Conservation (phyloP, 2,329 filamentous ascomycete genomes). For the Fonsecaea multimorphosa region DNA sequence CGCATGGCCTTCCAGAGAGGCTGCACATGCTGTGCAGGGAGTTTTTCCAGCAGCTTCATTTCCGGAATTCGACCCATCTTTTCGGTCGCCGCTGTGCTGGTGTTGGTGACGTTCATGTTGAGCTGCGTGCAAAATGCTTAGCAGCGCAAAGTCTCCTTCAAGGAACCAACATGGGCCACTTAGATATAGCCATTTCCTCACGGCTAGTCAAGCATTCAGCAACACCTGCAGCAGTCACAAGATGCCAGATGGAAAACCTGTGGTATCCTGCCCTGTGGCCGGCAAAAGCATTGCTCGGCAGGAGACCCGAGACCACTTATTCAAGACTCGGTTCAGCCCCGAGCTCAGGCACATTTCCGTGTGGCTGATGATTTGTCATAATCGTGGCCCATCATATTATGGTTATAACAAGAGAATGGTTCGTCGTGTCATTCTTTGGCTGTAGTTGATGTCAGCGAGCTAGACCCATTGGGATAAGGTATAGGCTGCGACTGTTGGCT, state of each 20-base stretch:
- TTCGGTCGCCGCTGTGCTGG: not conserved
- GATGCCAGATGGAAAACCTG: not conserved
- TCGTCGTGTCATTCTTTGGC: too few species aligned
- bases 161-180: not conserved
- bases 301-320: not conserved
- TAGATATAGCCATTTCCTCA: too few species aligned
- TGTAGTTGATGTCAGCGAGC: too few species aligned
- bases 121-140: not conserved
- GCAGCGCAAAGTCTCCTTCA: not conserved
- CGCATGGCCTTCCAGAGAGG: conserved; percentile 60
- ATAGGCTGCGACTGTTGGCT: too few species aligned
- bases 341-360: not conserved
- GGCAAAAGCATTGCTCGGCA: not conserved
- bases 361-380: too few species aligned
- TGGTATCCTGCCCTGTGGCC: not conserved
- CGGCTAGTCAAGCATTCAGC: not conserved
- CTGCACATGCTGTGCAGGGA: conserved; percentile 18
- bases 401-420: too few species aligned
- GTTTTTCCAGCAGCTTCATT: not conserved
- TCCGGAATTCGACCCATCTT: not conserved
- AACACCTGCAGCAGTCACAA: not conserved
- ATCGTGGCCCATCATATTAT: not conserved
- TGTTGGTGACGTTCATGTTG: not conserved
- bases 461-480: too few species aligned
- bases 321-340: not conserved